Conservation (phyloP, 176 grass and related monocot genomes). For the Bromus sterilis region DNA sequence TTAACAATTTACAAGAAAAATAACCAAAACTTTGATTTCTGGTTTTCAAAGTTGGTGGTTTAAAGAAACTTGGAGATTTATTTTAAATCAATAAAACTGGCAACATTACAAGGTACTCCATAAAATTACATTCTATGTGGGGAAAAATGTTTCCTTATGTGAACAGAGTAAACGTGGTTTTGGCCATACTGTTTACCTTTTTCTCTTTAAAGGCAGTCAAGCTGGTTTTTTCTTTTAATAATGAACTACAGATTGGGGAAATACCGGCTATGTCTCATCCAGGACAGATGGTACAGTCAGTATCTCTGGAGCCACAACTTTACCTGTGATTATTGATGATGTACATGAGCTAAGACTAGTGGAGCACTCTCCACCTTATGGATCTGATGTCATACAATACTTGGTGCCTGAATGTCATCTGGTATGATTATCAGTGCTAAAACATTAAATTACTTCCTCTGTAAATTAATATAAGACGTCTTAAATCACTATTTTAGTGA, state of each 20-base stretch:
- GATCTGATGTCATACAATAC: neutral
- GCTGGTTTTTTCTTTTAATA: conserved; percentile 11
- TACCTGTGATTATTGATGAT: too few species aligned
- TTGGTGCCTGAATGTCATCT: neutral
- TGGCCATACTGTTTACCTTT: too few species aligned
- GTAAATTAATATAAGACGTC: too few species aligned
- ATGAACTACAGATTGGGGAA: neutral
- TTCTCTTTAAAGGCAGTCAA: too few species aligned
- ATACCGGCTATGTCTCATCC: neutral
- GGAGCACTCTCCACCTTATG: neutral
- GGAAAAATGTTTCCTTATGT: neutral
- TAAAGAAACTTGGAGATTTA: neutral
- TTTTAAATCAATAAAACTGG: neutral
- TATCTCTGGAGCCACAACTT: neutral
- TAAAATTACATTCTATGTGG: too few species aligned
- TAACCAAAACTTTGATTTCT: neutral
- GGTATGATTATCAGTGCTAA: neutral
- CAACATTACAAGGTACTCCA: neutral
- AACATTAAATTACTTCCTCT: neutral
- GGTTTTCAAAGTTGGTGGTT: neutral
- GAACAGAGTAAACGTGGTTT: too few species aligned
- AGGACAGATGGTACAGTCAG: conserved; percentile 8
- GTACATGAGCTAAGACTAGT: neutral
- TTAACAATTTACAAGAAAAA: neutral
- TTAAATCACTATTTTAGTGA: too few species aligned